Conservation (phyloP, 257 asterid species). For the Haberlea rhodopensis region DNA sequence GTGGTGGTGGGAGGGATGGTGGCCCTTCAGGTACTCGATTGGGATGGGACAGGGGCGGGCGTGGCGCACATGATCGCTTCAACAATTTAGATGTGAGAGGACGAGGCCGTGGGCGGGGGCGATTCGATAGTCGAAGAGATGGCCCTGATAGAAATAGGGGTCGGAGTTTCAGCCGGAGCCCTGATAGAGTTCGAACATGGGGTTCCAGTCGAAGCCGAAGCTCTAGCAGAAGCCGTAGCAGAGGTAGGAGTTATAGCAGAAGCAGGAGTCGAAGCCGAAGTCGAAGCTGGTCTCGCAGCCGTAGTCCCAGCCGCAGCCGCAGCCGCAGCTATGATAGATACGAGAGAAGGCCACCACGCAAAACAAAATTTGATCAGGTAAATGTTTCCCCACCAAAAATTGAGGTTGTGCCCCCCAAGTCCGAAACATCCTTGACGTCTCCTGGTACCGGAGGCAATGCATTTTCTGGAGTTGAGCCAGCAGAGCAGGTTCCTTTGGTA, state of each 20-base stretch:
- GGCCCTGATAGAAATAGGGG: conserved; percentile 51
- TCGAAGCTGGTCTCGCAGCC: conserved; percentile 29
- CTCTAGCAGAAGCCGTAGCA: conserved; percentile 37
- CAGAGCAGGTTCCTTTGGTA: conserved; percentile 27
- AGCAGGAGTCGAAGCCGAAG: conserved; percentile 50
- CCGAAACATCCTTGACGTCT: conserved; percentile 28
- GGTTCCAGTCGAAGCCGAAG: conserved; percentile 57
- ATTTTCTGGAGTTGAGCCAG: conserved; percentile 32
- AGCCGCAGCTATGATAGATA: conserved; percentile 58
- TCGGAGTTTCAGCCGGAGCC: no score
- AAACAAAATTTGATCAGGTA: conserved; percentile 70
- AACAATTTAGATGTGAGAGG: conserved; percentile 56
- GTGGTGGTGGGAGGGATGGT: conserved; percentile 60
- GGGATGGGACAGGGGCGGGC: conserved; percentile 79
- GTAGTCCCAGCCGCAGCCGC: conserved; percentile 30
- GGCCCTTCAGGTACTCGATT: conserved; percentile 47
- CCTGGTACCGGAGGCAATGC: conserved; percentile 32
- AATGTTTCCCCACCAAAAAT: conserved; percentile 36
- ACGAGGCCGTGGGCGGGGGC: conserved; percentile 75
- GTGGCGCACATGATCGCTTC: conserved; percentile 50
- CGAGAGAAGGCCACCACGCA: conserved; percentile 61
- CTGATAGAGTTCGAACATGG: conserved; percentile 78
- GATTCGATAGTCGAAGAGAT: conserved; percentile 67
- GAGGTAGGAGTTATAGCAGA: conserved; percentile 42
- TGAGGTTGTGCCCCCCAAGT: conserved; percentile 18